Conservation (phyloP, 208 protist genomes). For the Trypanosoma lewisi region DNA sequence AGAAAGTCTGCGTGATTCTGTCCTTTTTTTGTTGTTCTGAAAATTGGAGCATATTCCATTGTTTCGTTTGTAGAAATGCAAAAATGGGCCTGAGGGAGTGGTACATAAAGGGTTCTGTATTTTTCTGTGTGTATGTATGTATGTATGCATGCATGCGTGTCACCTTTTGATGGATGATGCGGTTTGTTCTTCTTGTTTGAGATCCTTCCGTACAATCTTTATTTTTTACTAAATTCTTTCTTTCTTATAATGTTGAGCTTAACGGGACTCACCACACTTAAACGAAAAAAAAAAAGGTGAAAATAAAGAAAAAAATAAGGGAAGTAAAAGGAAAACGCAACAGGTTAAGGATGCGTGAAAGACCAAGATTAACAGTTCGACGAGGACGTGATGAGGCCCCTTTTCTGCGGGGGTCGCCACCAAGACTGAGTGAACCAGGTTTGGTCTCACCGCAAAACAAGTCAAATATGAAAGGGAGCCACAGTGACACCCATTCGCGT, state of each 20-base stretch:
- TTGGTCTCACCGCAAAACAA: background rate
- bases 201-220: no score
- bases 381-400: conserved; percentile 7
- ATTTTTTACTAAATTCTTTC: background rate
- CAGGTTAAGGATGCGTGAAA: conserved; percentile 21
- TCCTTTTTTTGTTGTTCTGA: background rate
- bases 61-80: background rate
- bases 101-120: no score
- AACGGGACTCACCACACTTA: background rate
- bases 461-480: background rate
- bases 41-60: background rate
- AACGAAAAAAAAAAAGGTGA: background rate
- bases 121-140: background rate
- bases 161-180: no score
- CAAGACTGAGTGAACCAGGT: background rate
- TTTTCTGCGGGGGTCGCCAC: conserved; percentile 4
- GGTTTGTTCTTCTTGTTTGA: no score
- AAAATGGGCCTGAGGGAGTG: no score
- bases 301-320: conserved; percentile 4
- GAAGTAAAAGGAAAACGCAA: background rate
- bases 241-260: conserved; percentile 4
- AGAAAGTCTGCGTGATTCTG: background rate
- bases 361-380: conserved; percentile 18
- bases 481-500: background rate
- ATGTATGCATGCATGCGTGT: background rate